These are phyloP conservation scores for Suillus subalutaceus DNA, from an alignment of 768 basidiomycete genomes.

Conservation along the genomic window DNA sequence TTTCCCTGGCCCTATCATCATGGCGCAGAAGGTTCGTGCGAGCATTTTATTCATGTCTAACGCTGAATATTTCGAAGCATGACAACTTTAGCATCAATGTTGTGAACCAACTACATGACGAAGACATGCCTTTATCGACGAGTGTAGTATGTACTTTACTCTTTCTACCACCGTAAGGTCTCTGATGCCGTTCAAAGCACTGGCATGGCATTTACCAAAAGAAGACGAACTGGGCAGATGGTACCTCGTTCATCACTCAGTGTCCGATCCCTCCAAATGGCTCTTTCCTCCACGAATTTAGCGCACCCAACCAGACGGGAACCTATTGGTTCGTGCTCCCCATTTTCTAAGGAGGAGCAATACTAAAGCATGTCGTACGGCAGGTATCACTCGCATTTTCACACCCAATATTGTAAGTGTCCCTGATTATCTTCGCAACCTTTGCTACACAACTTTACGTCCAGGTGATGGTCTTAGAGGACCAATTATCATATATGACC, in stretches of 20 bases:
- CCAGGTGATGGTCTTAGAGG: slow-evolving; percentile 43
- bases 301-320: slow-evolving; percentile 40
- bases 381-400: slow-evolving; percentile 44
- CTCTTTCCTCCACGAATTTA: slow-evolving; percentile 46
- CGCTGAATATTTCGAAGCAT: slow-evolving; percentile 23
- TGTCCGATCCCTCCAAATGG: slow-evolving; percentile 45
- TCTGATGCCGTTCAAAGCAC: slow-evolving; percentile 21
- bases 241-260: slow-evolving; percentile 46
- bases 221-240: slow-evolving; percentile 39
- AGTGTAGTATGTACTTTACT: slow-evolving; percentile 34
- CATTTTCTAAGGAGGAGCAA: neutral
- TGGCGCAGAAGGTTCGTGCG: slow-evolving; percentile 40
- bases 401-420: slow-evolving; percentile 42
- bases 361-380: slow-evolving; percentile 14
- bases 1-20: slow-evolving; percentile 53
- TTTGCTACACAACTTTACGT: neutral
- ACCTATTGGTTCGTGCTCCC: slow-evolving; percentile 41
- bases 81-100: slow-evolving; percentile 41
- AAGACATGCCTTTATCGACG: slow-evolving; percentile 36
- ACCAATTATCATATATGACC: slow-evolving; percentile 49
- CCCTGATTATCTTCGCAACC: slow-evolving; percentile 23
- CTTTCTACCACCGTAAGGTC: neutral
- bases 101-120: slow-evolving; percentile 34
- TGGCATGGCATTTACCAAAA: slow-evolving; percentile 40
- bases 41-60: neutral